Evolutionary conservation across 768 basidiomycete species (phyloP), one percentile per base, ranked within the genome.

Genomic region (Wakefieldia striispora): DNA sequence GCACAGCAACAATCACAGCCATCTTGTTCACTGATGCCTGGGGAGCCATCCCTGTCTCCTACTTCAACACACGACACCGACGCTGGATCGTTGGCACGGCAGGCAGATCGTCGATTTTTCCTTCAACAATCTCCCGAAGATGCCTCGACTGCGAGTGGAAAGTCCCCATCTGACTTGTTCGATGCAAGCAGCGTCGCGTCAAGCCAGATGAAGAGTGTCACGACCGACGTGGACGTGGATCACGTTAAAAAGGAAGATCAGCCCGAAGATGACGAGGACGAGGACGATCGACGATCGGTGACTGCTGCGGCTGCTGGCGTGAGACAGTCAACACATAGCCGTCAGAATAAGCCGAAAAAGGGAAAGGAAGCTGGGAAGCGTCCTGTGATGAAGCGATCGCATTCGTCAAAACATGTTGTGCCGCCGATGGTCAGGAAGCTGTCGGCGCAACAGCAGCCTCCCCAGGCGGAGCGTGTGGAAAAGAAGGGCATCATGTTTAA

Each of bases 401-500:
- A 67, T 47, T 67, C 67, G 41, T 51, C 67, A 24, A 61, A 63
- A 52, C 61, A 63, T 21, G 58, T 63, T 45, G 63, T 52, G 21
- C 60, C 62, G 36, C 58, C 61, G 45, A 66, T 67, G 45, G 57
- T 60, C 33, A 62, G 56, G 49, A 69, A 61, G 56, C 46, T 52
- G 17, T 62, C 61, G 40, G 33, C 48, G 27, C 64, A 60, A 40
- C 60, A 45, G 4, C 55, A 61, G 2, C 62, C 53, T n/a, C 39
- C 40, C 16, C 57, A 54, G 24, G 45, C 23, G 21, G 60, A 54
- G 14, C 64, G 51, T 20, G 27, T 14, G 19, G 54, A 58, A 33
- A 65, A 62, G 48, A 65, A 59, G 42, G 57, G 65, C 17, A 61
- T 71, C 12, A 70, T 70, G 58, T 83, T 85, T 51, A 80, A 81